Conservation (phyloP, 2,329 filamentous ascomycete species). For the Penicillium sp. region DNA sequence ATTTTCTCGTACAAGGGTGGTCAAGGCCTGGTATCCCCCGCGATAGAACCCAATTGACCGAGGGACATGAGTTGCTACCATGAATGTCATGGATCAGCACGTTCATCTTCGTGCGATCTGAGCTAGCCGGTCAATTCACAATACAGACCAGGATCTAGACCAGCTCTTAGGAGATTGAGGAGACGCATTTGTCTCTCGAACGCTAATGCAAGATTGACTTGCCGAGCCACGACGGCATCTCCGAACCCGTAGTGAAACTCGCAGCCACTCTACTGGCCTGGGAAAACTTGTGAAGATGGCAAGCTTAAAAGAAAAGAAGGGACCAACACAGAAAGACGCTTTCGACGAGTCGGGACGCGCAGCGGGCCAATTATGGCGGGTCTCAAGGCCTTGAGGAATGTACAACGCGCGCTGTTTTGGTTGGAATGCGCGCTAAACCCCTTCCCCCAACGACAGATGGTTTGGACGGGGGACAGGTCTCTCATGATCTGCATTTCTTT, state of each 20-base stretch:
- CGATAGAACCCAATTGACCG: neutral
- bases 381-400: slow-evolving; percentile 19
- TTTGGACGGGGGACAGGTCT: no score
- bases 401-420: slow-evolving; percentile 14
- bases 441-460: neutral
- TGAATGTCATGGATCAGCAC: neutral
- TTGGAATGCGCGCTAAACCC: slow-evolving; percentile 18
- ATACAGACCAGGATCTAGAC: neutral
- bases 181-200: neutral
- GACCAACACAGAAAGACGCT: slow-evolving; percentile 14
- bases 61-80: neutral
- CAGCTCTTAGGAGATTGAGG: neutral
- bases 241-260: neutral
- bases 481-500: neutral
- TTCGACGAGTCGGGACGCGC: slow-evolving; percentile 8
- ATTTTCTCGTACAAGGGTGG: neutral
- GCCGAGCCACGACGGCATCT: neutral
- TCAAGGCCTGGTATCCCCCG: neutral
- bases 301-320: slow-evolving; percentile 6
- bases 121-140: no score
- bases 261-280: neutral
- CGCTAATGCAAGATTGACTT: neutral
- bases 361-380: slow-evolving; percentile 4
- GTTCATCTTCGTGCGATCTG: neutral
- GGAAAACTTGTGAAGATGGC: neutral